Evolutionary conservation across 2,329 filamentous ascomycete species (phyloP).

Genomic region (Onygena corvina): DNA sequence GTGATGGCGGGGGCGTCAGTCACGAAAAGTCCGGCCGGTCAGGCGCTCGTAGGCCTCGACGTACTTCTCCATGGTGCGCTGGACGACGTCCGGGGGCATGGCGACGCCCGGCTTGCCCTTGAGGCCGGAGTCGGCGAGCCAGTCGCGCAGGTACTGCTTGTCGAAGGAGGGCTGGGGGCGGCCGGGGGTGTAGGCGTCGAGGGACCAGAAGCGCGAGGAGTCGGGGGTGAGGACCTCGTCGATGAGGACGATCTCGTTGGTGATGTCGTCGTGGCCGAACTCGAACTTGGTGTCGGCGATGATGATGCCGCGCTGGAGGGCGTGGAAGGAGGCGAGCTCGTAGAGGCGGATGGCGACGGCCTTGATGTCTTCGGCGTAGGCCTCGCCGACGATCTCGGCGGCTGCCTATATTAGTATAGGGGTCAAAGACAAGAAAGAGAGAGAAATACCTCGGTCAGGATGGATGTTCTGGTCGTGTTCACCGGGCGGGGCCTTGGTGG

Average conservation of each 20-base stretch:
- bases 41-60: constrained; percentile 61
- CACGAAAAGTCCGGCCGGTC: constrained; percentile 39
- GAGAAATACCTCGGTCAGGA: constrained; percentile 46
- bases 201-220: constrained; percentile 76
- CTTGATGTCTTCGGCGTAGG: constrained; percentile 54
- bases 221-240: constrained; percentile 82
- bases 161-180: constrained; percentile 73
- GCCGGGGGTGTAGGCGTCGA: constrained; percentile 58
- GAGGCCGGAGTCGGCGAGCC: constrained; percentile 59
- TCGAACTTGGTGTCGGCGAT: constrained; percentile 70
- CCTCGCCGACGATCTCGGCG: constrained; percentile 50
- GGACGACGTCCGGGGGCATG: constrained; percentile 60
- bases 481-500: constrained; percentile 71
- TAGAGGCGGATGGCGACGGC: constrained; percentile 54
- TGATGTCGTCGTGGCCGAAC: constrained; percentile 56
- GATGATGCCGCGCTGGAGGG: constrained; percentile 51
- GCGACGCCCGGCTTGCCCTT: constrained; percentile 62
- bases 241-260: constrained; percentile 58
- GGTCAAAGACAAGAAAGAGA: neutral
- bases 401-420: constrained; percentile 26
- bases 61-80: constrained; percentile 60
- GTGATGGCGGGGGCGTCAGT: neutral
- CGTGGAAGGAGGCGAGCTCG: constrained; percentile 37
- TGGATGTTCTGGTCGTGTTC: constrained; percentile 78
- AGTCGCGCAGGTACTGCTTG: constrained; percentile 75